Percentiles rank a stretch among this genome's conserved stretches.
Evolutionary conservation across 106 monocot genomes (phyloP).

Genomic region (Cymbidium sinense): DNA sequence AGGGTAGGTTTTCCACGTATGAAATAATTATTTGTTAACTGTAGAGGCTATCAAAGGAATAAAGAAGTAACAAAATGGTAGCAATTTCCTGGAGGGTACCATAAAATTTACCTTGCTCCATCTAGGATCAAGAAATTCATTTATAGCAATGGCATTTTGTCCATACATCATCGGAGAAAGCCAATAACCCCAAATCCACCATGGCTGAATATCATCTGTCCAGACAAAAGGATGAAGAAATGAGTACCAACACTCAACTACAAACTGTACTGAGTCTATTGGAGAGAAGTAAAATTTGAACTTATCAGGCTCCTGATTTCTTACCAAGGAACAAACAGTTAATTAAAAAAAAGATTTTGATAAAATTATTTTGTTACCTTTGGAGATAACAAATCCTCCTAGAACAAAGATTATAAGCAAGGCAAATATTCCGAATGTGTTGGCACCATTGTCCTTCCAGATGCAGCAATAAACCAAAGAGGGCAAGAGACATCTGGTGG

Average conservation of each 20-base stretch:
- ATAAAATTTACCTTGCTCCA: constrained; percentile 41
- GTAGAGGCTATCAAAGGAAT: neutral
- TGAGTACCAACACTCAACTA: neutral
- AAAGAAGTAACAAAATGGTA: neutral
- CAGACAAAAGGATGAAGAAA: neutral
- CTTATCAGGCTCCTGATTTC: neutral
- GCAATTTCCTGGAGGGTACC: neutral
- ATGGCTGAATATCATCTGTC: constrained; percentile 54
- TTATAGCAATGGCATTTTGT: constrained; percentile 52
- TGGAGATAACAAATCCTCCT: constrained; percentile 78
- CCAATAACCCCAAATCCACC: constrained; percentile 77
- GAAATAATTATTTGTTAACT: neutral
- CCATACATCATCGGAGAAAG: constrained; percentile 72
- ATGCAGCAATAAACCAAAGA: constrained; percentile 63
- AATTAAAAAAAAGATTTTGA: neutral
- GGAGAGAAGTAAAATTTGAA: neutral
- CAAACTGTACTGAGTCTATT: neutral
- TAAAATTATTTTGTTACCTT: constrained; percentile 27
- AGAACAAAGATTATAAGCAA: constrained; percentile 56
- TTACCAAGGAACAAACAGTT: neutral
- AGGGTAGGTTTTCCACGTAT: neutral
- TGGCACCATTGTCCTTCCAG: constrained; percentile 65
- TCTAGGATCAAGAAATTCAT: constrained; percentile 67
- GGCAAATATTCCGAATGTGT: constrained; percentile 47
- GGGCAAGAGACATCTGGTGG: too few relatives aligned